These are phyloP conservation scores for Phytophthora ohioensis DNA, from an alignment of 352 stramenopile species.

Conservation along the genomic window DNA sequence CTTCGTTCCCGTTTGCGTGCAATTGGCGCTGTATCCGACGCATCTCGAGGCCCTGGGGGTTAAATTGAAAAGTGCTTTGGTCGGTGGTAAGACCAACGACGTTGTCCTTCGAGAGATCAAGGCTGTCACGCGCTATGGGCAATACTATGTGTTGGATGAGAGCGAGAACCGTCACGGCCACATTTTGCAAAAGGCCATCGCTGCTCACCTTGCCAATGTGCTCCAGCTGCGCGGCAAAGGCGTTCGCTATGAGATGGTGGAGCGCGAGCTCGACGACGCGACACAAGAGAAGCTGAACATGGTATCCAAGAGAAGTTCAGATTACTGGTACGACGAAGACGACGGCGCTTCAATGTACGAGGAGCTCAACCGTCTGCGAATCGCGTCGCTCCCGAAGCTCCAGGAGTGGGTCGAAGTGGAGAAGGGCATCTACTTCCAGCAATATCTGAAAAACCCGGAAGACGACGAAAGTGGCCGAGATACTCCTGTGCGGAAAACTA, in stretches of 20 bases:
- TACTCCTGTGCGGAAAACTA: constrained; percentile 6
- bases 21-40: constrained; percentile 44
- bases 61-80: constrained; percentile 14
- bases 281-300: constrained; percentile 17
- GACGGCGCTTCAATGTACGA: constrained; percentile 32
- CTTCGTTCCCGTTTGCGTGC: constrained; percentile 52
- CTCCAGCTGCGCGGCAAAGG: constrained; percentile 42
- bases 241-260: constrained; percentile 49
- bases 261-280: constrained; percentile 37
- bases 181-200: constrained; percentile 58
- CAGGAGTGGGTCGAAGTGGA: constrained; percentile 56
- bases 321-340: constrained; percentile 27
- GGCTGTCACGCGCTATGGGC: constrained; percentile 38
- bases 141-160: constrained; percentile 40
- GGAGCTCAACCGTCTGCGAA: constrained; percentile 46
- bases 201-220: constrained; percentile 44
- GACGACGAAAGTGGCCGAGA: constrained; percentile 14
- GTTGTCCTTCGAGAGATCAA: constrained; percentile 38
- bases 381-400: constrained; percentile 49
- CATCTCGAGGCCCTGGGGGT: constrained; percentile 14
- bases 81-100: constrained; percentile 27
- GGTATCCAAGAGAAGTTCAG: constrained; percentile 8
- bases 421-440: constrained; percentile 33
- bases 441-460: constrained; percentile 16
- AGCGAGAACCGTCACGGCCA: constrained; percentile 40